Base-by-base conservation (phyloP, 495 filamentous ascomycete species). In the Daldinia vernicosa region DNA sequence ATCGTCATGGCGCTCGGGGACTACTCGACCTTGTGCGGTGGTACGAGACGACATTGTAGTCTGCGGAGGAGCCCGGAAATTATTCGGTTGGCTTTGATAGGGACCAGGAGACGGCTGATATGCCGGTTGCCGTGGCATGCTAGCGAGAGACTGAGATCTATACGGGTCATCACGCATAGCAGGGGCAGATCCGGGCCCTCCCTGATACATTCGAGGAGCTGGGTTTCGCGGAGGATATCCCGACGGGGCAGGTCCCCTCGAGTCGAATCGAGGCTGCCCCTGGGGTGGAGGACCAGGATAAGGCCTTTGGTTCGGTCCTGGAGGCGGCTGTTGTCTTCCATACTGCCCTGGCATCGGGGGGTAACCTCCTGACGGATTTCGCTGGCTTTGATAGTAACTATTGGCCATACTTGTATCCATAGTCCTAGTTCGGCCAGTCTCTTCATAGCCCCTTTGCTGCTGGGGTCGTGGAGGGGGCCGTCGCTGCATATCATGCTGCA, bases 1-100 rank as follows among this genome's bases (percentile, higher is more conserved):
- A 75, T 98, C 94, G 75, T 98, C 90, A 75, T 95, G 91, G 54
- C 93, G 88, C 70, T 97, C 94, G 6, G 96, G 96, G 1, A 99
- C 93, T 27, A 93, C 80, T 57, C 96, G 87, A 15, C 96, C 96
- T 77, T 97, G 92, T 1, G 92, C 92, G 24, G 94, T 96, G 28
- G 94, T 98, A 75, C 93, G 86, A 17, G 82, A 76, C 35, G 92
- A 89, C 60, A 83, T 76, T 22, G 83, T 77, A 19, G 71, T 82
- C 80, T 95, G 93, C 19, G 88, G 89, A 37, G 91, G 88, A 59
- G 93, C 89, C 27, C 93, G 89, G 72, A 93, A 93, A 39, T 90
- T 86, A 68, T 88, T 90, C 19, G 89, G 89, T 32, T 92, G 88
- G 7, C 88, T 82, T 63, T 90, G 88, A 78, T 90, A 93, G 47